Evolutionary conservation across 306 rosid genomes (phyloP).

Genomic region (Castanea sativa): DNA sequence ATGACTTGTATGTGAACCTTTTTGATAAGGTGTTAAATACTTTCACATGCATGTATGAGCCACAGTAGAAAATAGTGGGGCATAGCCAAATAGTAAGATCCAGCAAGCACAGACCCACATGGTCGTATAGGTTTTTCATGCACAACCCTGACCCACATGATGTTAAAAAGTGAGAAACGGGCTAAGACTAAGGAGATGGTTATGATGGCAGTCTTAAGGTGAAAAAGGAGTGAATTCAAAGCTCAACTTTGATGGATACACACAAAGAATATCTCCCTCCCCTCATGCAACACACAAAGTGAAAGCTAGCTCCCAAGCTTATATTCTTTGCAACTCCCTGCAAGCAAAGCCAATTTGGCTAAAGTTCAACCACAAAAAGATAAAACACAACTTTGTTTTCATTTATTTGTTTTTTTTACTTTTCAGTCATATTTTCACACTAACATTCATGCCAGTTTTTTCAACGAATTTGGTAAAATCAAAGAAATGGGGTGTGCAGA

Average conservation of each 20-base stretch:
- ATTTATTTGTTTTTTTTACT: conserved; percentile 13
- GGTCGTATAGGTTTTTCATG: conserved; percentile 28
- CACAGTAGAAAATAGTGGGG: conserved; percentile 5
- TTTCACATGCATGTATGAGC: background rate
- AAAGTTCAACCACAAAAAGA: conserved; percentile 63
- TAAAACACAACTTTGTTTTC: conserved; percentile 36
- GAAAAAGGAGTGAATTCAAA: conserved; percentile 46
- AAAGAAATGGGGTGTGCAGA: conserved; percentile 19
- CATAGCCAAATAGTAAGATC: conserved; percentile 21
- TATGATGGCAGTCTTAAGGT: conserved; percentile 58
- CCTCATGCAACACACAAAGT: conserved; percentile 61
- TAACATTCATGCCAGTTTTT: conserved; percentile 14
- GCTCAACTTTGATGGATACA: conserved; percentile 40
- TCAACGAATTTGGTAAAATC: conserved; percentile 34
- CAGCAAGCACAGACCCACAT: conserved; percentile 23
- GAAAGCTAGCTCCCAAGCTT: conserved; percentile 51
- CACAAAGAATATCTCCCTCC: conserved; percentile 33
- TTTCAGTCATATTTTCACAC: conserved; percentile 55
- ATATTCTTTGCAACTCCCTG: conserved; percentile 86
- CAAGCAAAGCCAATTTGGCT: conserved; percentile 83
- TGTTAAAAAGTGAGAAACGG: conserved; percentile 42
- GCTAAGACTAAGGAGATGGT: conserved; percentile 41
- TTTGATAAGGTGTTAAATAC: background rate
- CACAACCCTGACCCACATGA: conserved; percentile 52
- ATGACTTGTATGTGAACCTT: too few species aligned